These are phyloP conservation scores for Nakazawaea anatomiae DNA, from an alignment of 805 yeast species.

Conservation along the genomic window DNA sequence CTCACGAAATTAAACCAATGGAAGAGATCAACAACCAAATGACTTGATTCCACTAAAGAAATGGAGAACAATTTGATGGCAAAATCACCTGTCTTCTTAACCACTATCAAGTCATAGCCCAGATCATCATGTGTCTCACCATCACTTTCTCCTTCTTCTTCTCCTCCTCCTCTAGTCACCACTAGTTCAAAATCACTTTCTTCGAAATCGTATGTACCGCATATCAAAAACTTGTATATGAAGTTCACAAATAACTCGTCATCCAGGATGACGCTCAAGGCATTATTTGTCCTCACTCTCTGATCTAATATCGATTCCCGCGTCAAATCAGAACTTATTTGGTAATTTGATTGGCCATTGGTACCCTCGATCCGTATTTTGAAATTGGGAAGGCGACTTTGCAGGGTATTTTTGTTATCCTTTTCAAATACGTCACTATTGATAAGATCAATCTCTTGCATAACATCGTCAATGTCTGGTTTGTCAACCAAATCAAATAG, in stretches of 20 bases:
- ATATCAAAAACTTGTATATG: neutral
- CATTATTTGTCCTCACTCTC: neutral
- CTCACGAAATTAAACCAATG: conserved; percentile 6
- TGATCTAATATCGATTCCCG: neutral
- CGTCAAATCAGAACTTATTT: neutral
- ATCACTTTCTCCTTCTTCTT: neutral
- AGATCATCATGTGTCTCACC: too few relatives aligned
- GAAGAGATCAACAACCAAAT: conserved; percentile 1
- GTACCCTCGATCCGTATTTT: neutral
- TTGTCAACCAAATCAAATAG: neutral
- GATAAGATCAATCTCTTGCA: neutral
- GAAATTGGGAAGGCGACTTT: neutral
- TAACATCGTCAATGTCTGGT: neutral
- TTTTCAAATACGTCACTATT: neutral
- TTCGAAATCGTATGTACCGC: neutral
- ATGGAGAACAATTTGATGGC: conserved; percentile 2
- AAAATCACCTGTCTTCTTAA: neutral
- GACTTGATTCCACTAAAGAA: neutral
- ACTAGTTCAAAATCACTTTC: neutral
- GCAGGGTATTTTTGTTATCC: neutral
- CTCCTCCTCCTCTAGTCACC: neutral
- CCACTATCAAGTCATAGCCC: neutral
- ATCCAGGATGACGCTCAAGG: neutral
- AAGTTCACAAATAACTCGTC: neutral
- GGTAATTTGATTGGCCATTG: neutral